Conservation (phyloP, 176 grass and related monocot species). For the Avena eriantha region DNA sequence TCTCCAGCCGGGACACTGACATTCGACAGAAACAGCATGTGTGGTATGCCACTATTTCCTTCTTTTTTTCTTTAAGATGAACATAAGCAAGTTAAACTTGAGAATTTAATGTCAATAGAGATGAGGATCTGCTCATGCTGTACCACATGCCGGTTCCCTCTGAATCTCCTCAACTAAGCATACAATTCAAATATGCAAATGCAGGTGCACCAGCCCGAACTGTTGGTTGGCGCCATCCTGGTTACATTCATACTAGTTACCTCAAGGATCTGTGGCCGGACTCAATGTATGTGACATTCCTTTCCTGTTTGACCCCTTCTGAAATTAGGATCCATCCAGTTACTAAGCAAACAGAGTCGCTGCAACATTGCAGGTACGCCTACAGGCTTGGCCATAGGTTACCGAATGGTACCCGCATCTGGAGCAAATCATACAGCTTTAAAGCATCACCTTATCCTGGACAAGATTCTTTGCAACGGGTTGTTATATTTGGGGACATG, state of each 20-base stretch:
- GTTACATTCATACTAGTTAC: slow-evolving; percentile 81
- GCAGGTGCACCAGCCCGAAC: slow-evolving; percentile 77
- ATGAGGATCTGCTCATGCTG: background rate
- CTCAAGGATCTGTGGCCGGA: slow-evolving; percentile 95
- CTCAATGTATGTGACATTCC: slow-evolving; percentile 49
- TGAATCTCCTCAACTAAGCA: background rate
- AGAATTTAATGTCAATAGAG: background rate
- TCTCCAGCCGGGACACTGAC: slow-evolving; percentile 80
- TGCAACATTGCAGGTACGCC: slow-evolving; percentile 63
- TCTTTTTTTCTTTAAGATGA: slow-evolving; percentile 4
- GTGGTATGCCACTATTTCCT: slow-evolving; percentile 48
- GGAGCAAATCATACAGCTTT: slow-evolving; percentile 80
- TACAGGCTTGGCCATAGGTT: slow-evolving; percentile 82
- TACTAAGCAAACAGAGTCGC: background rate
- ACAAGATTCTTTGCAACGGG: slow-evolving; percentile 76
- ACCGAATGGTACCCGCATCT: slow-evolving; percentile 60
- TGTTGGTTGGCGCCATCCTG: slow-evolving; percentile 95
- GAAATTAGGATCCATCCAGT: slow-evolving; percentile 8
- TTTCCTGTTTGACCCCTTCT: slow-evolving; percentile 17
- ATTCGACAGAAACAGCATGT: slow-evolving; percentile 82
- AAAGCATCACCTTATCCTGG: slow-evolving; percentile 86
- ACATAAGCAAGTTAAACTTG: slow-evolving; percentile 21
- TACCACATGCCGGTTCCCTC: background rate
- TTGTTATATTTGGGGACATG: slow-evolving; percentile 96
- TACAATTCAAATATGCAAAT: slow-evolving; percentile 39